A percentile compares a stretch with the other conserved stretches of the same genome.
Evolutionary conservation across 2,329 filamentous ascomycete genomes (phyloP).

Genomic region (Scytalidium sp.): DNA sequence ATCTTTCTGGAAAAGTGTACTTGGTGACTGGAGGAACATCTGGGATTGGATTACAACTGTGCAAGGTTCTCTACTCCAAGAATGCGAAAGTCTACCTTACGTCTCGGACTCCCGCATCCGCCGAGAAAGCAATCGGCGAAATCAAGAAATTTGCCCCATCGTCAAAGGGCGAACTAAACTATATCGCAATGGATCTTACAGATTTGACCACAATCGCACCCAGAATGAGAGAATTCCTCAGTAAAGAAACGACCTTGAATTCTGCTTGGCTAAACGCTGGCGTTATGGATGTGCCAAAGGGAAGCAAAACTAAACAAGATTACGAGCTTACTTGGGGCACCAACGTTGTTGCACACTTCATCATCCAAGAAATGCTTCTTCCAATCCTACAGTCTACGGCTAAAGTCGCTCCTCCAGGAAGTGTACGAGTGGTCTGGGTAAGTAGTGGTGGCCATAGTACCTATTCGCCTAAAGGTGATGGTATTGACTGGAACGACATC

Average conservation of each 20-base stretch:
- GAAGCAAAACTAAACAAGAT: slow-evolving; percentile 40
- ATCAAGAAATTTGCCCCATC: slow-evolving; percentile 23
- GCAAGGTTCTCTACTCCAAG: slow-evolving; percentile 30
- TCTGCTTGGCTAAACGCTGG: slow-evolving; percentile 16
- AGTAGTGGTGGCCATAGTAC: neutral
- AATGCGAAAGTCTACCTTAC: slow-evolving; percentile 33
- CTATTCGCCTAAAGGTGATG: neutral
- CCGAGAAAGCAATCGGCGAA: slow-evolving; percentile 33
- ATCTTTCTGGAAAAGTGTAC: slow-evolving; percentile 23
- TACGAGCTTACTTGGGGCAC: slow-evolving; percentile 49
- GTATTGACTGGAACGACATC: neutral
- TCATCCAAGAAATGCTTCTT: slow-evolving; percentile 47
- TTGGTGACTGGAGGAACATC: slow-evolving; percentile 31
- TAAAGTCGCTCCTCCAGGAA: slow-evolving; percentile 9
- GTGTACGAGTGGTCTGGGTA: slow-evolving; percentile 25
- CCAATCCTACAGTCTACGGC: neutral
- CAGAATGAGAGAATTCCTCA: neutral
- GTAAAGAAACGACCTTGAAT: neutral
- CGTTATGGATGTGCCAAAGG: slow-evolving; percentile 18
- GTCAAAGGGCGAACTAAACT: neutral
- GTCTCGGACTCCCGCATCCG: slow-evolving; percentile 31
- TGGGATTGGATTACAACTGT: slow-evolving; percentile 40
- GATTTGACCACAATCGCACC: neutral
- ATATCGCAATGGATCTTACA: neutral
- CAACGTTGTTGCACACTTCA: slow-evolving; percentile 52